Conservation (phyloP, 2,329 filamentous ascomycete species). For the Aspergillus nomiae region DNA sequence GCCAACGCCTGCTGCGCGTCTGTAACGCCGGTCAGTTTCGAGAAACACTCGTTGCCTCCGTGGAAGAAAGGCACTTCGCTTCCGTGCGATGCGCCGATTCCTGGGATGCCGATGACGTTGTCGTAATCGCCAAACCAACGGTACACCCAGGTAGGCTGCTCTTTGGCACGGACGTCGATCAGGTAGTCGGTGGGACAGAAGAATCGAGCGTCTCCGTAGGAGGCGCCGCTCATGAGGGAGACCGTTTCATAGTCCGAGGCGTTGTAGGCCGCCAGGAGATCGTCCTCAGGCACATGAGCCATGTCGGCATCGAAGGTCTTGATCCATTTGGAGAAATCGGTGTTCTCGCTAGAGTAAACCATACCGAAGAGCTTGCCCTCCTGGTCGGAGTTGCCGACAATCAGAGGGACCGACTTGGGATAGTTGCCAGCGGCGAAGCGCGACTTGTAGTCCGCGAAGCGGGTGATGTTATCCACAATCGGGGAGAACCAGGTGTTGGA, state of each 20-base stretch:
- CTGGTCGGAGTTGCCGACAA: slow-evolving; percentile 26
- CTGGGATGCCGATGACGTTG: slow-evolving; percentile 18
- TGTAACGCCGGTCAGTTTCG: slow-evolving; percentile 17
- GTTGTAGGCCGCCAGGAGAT: slow-evolving; percentile 21
- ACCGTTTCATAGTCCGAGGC: slow-evolving; percentile 19
- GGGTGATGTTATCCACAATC: slow-evolving; percentile 21
- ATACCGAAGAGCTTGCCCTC: slow-evolving; percentile 22
- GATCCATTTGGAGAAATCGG: slow-evolving; percentile 23
- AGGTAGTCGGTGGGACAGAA: slow-evolving; percentile 23
- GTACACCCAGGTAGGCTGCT: slow-evolving; percentile 26
- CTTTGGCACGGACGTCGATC: slow-evolving; percentile 19
- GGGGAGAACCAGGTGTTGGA: slow-evolving; percentile 27
- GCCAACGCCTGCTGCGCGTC: slow-evolving; percentile 20
- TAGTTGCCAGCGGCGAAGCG: slow-evolving; percentile 22
- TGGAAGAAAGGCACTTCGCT: slow-evolving; percentile 28
- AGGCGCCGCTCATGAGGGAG: slow-evolving; percentile 24
- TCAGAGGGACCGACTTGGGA: slow-evolving; percentile 20
- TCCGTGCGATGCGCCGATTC: slow-evolving; percentile 22
- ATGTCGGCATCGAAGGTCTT: slow-evolving; percentile 24
- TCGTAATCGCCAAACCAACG: slow-evolving; percentile 27
- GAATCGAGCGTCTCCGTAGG: slow-evolving; percentile 27
- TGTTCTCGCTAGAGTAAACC: slow-evolving; percentile 23
- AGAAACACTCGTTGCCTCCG: slow-evolving; percentile 27
- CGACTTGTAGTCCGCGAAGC: slow-evolving; percentile 23
- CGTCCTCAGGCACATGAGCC: slow-evolving; percentile 17